Percentiles rank a stretch among this genome's conserved stretches.
These are phyloP conservation scores for Eimeria praecox DNA, from an alignment of 169 alveolate species.

Conservation along the genomic window DNA sequence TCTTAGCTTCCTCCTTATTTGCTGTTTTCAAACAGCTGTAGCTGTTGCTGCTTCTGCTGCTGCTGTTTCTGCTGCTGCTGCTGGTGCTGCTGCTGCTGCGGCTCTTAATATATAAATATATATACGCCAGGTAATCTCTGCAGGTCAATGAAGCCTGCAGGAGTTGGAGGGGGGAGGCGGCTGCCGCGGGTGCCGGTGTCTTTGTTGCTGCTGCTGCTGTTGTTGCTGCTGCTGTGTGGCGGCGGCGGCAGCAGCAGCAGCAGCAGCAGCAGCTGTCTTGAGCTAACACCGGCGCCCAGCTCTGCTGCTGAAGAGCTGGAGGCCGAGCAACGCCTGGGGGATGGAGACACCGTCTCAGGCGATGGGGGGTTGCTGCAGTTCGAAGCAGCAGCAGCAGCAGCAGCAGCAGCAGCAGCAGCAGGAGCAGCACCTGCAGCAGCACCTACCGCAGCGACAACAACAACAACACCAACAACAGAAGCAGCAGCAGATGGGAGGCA, in stretches of 20 bases:
- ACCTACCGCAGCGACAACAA: background rate
- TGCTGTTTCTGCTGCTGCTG: background rate
- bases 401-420: constrained; percentile 25
- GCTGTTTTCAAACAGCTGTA: background rate
- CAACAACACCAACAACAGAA: background rate
- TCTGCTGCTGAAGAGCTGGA: background rate
- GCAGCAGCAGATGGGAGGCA: background rate
- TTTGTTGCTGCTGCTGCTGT: background rate
- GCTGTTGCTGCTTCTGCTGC: background rate
- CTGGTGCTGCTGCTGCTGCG: background rate
- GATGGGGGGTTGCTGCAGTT: background rate
- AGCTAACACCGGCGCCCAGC: background rate
- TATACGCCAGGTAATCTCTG: background rate
- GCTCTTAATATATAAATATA: background rate
- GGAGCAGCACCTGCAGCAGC: background rate
- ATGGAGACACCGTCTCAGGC: background rate
- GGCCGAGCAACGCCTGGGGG: background rate
- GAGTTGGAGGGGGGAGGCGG: background rate
- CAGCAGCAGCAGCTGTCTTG: background rate
- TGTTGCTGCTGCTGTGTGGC: background rate
- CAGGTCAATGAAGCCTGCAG: background rate
- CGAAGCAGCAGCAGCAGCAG: background rate
- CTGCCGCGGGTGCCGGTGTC: background rate
- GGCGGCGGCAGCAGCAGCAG: background rate
- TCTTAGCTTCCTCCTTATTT: no score